Conservation (phyloP, 83 land plant genomes). For the Thuja plicata region DNA sequence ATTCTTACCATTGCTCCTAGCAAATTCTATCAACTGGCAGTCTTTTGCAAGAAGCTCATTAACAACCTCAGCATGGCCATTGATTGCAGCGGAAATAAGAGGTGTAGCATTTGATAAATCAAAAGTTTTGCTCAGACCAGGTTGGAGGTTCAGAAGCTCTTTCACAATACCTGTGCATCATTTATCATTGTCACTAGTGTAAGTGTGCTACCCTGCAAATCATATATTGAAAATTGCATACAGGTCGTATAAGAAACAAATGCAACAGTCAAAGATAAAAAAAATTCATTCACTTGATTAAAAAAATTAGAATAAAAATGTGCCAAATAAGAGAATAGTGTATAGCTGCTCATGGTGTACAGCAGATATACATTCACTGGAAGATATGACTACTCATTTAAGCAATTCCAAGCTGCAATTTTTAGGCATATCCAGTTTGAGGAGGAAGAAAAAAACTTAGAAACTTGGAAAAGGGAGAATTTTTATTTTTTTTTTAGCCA, state of each 20-base stretch:
- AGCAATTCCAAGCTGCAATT: too few relatives aligned
- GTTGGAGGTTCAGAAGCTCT: conserved; percentile 60
- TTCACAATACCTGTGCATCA: conserved; percentile 53
- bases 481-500: too few relatives aligned
- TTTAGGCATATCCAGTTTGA: too few relatives aligned
- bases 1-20: conserved; percentile 66
- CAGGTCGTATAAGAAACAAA: conserved; percentile 4
- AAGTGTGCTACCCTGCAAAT: conserved; percentile 8
- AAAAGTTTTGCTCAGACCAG: conserved; percentile 50
- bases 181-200: neutral
- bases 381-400: neutral
- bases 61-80: conserved; percentile 55
- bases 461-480: too few relatives aligned
- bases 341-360: neutral
- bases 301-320: neutral
- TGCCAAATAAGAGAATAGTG: neutral
- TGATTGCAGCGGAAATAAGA: conserved; percentile 61
- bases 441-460: too few relatives aligned
- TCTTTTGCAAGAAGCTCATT: conserved; percentile 43
- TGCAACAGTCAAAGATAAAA: neutral
- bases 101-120: conserved; percentile 69
- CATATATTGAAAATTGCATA: neutral
- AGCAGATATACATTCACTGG: neutral
- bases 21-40: conserved; percentile 28
- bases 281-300: neutral